Evolutionary conservation across 345 rosid genomes (phyloP), one percentile per base, ranked within the genome.

Genomic region (Eucalyptus brandiana): DNA sequence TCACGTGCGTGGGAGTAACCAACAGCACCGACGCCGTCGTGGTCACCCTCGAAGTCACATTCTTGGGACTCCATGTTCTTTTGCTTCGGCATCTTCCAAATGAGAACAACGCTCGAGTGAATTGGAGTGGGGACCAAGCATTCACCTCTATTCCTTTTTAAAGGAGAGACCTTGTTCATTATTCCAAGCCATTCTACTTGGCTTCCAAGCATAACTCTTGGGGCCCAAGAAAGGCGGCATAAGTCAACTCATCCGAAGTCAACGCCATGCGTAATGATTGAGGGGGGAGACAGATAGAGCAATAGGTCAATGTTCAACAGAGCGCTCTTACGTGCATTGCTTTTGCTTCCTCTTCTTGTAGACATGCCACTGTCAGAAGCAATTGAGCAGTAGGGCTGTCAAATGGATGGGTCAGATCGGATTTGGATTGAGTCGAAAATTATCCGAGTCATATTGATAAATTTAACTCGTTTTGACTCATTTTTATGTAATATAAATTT

Each of bases 341-440:
- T 53, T 53, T 53, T 53, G 56, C 56, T 7, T 53, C 0, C 56
- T 53, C 56, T 53, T 53, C 56, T 1, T 53, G 56, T 0, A 53
- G 56, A 30, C 16, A 28, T 60, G 69, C 3, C 32, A 28, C 28
- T 28, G 69, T 60, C 0, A 18, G 2, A 51, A 18, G 56, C 56
- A 53, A 19, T 1, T 53, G 56, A 53, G 9, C 56, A 18, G 0
- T 18, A 18, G 0, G 2, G 2, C 1, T 0, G 0, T 51, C 9
- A 51, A 51, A 51, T 7, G 56, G 9, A 0, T 51, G 23, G 54
- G 2, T 18, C 1, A 0, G 0, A 6, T 51, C 4, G 0, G 4
- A 6, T 51, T 51, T 51, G 23, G 1, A 0, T 51, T 4, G 2
- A 0, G 4, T 51, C 2, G 9, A 51, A 51, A 18, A 51, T 51